Evolutionary conservation across 257 asterid genomes (phyloP), one percentile per base, ranked within the genome.

Genomic region (Nicotiana benthamiana): DNA sequence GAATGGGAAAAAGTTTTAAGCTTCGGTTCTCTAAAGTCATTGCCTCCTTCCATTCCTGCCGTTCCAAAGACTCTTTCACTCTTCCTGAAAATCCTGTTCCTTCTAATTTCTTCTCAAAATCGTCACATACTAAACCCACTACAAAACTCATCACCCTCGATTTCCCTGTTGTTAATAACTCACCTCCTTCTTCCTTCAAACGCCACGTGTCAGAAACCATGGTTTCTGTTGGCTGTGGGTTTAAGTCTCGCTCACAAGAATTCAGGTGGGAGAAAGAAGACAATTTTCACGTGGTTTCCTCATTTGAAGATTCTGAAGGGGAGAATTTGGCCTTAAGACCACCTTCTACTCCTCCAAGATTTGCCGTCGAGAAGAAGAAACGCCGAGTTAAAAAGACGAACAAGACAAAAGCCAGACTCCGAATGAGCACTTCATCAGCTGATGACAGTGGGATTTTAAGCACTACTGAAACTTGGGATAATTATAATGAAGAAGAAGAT

Each of bases 31-130:
- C 87, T 81, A 87, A 81, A 80, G 86, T 82, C 8, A 89, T 93
- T 86, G 75, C 89, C 20, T 88, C 96, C 40, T 83, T 93, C 61
- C 91, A 89, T 24, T 87, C 97, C 2, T 93, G 97, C 90, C 92
- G 95, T 80, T 91, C 97, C 32, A 93, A 88, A 72, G 82, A 90
- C 82, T 76, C 95, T 61, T 86, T 90, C 80, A 51, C 48, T 63
- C 91, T 91, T 81, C 93, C 97, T 0, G 76, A 40, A 40, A 86
- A 85, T 68, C 96, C 94, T 10, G 87, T 86, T 90, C 95, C 92
- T 84, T 79, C 93, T 24, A 24, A 72, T 32, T 82, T 83, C 85
- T 57, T 87, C 34, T 75, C 46, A 36, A 36, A 36, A 7, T 36
- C 46, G 7, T 36, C 30, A 6, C 75, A 75, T 18, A 63, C 85